Evolutionary conservation across 1,284 basidiomycete genomes (phyloP).

Genomic region (Lentinula novae-zelandiae): DNA sequence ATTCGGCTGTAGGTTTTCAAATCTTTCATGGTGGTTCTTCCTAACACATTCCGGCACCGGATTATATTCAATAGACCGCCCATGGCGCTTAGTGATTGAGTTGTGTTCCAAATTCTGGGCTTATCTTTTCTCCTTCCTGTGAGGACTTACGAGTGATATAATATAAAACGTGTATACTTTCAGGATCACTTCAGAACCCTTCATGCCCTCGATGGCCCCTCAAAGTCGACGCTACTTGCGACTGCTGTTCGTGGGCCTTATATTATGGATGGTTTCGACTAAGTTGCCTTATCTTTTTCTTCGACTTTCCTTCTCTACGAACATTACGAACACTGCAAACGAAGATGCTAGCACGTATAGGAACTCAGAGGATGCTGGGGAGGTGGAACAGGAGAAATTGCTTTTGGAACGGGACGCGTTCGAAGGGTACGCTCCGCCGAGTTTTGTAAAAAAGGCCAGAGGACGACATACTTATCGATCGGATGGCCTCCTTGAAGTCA

Average conservation of each 20-base stretch:
- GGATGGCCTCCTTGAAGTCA: constrained; percentile 36
- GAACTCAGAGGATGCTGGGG: not conserved
- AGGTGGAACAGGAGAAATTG: not conserved
- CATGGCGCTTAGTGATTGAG: too few relatives aligned
- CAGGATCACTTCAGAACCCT: too few relatives aligned
- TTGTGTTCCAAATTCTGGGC: too few relatives aligned
- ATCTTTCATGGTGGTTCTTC: too few relatives aligned
- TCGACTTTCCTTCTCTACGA: constrained; percentile 7
- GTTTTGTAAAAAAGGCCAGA: not conserved
- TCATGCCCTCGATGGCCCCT: not conserved
- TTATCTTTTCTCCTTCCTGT: too few relatives aligned
- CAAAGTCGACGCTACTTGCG: constrained; percentile 1
- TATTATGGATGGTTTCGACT: constrained; percentile 8
- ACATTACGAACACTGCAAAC: not conserved
- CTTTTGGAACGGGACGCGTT: not conserved
- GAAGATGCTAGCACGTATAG: not conserved
- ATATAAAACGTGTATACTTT: too few relatives aligned
- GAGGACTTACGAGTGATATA: not conserved
- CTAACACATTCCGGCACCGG: too few relatives aligned
- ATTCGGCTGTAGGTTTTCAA: too few relatives aligned
- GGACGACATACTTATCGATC: constrained; percentile 19
- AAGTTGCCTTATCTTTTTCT: constrained; percentile 9
- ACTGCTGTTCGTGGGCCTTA: not conserved
- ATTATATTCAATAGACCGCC: too few relatives aligned
- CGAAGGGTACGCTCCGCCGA: not conserved